These are phyloP conservation scores for Aspergillus hiratsukae DNA, from an alignment of 2,329 filamentous ascomycete species.

Conservation along the genomic window DNA sequence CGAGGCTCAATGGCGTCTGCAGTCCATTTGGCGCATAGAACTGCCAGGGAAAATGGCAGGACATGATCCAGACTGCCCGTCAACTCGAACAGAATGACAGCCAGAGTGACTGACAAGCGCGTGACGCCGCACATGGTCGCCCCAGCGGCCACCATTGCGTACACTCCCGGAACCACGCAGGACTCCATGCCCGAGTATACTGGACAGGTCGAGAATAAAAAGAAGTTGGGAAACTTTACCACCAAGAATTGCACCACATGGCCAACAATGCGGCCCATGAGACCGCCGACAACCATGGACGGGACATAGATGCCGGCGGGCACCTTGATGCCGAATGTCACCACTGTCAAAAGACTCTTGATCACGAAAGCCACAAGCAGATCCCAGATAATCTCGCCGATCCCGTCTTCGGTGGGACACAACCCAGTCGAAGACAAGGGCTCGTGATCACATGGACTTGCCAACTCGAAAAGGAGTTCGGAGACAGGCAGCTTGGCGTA, in stretches of 20 bases:
- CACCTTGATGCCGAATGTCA: slow-evolving; percentile 95
- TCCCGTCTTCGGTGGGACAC: slow-evolving; percentile 71
- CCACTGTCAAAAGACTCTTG: slow-evolving; percentile 80
- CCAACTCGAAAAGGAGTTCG: slow-evolving; percentile 83
- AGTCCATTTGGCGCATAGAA: slow-evolving; percentile 96
- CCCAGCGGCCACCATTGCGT: slow-evolving; percentile 88
- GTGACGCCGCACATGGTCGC: slow-evolving; percentile 98
- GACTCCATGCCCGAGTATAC: slow-evolving; percentile 63
- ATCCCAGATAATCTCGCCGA: slow-evolving; percentile 69
- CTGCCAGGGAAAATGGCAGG: slow-evolving; percentile 84
- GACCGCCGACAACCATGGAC: slow-evolving; percentile 94
- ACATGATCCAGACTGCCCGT: slow-evolving; percentile 95
- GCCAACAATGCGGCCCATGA: slow-evolving; percentile 83
- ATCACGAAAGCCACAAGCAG: slow-evolving; percentile 77
- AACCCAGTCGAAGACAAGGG: slow-evolving; percentile 68
- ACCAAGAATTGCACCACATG: slow-evolving; percentile 80
- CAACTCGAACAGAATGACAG: slow-evolving; percentile 91
- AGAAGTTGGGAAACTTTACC: slow-evolving; percentile 64
- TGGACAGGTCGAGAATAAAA: slow-evolving; percentile 68
- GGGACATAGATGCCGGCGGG: slow-evolving; percentile 97
- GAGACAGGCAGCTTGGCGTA: slow-evolving; percentile 86
- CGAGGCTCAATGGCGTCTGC: slow-evolving; percentile 90
- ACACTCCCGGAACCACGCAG: slow-evolving; percentile 94
- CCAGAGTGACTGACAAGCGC: slow-evolving; percentile 83
- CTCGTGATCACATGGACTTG: slow-evolving; percentile 72